phyloP scores from a whole-genome alignment of 257 asterid genomes.

The Salvia miltiorrhiza region DNA sequence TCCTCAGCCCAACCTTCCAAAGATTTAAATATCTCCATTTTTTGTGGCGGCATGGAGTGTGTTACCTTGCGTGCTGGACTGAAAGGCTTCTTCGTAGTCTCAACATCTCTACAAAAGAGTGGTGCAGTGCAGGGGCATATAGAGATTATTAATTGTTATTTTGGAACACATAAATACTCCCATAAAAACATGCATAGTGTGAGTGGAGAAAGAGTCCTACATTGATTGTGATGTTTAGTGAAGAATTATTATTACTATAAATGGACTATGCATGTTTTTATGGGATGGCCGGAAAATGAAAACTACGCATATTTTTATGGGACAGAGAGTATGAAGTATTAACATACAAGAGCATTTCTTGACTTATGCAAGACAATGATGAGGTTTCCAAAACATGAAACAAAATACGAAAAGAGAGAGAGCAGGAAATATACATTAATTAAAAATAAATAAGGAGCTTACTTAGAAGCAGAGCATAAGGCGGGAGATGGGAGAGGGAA shows the following conservation, averaged over 20 bases:
- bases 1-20: constrained; percentile 57
- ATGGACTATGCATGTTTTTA: too few species aligned
- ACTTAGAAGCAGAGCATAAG: constrained; percentile 57
- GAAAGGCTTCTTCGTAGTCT: constrained; percentile 42
- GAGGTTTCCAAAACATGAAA: too few species aligned
- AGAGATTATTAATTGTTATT: neutral
- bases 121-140: too few species aligned
- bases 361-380: neutral
- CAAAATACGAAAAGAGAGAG: too few species aligned
- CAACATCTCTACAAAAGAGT: constrained; percentile 38
- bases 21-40: constrained; percentile 56
- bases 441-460: neutral
- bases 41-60: constrained; percentile 73
- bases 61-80: constrained; percentile 59
- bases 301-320: too few species aligned
- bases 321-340: neutral
- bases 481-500: constrained; percentile 48
- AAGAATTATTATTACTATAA: too few species aligned
- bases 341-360: neutral
- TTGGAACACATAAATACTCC: neutral
- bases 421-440: too few species aligned
- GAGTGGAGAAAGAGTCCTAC: too few species aligned
- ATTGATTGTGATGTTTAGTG: too few species aligned
- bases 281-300: too few species aligned
- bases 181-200: too few species aligned